phyloP scores from a whole-genome alignment of 805 yeast species.

The Myxozyma udenii region DNA sequence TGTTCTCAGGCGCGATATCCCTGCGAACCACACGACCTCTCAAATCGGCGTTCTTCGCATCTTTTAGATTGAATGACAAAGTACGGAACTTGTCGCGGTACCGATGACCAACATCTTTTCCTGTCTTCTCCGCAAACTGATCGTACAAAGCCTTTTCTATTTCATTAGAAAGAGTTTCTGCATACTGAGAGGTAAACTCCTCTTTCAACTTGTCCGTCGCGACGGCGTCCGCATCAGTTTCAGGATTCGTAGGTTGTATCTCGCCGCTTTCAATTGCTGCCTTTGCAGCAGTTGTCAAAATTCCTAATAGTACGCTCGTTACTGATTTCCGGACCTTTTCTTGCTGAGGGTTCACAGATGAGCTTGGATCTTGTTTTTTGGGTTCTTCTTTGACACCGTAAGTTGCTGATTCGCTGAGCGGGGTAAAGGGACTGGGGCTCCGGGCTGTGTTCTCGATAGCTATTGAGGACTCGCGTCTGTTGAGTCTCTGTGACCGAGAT shows the following conservation, averaged over 20 bases:
- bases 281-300: constrained; percentile 40
- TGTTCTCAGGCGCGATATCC: constrained; percentile 52
- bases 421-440: neutral
- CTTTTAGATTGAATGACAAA: constrained; percentile 57
- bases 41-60: constrained; percentile 53
- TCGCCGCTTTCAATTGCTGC: neutral
- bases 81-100: constrained; percentile 71
- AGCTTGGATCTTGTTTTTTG: neutral
- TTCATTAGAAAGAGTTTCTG: constrained; percentile 47
- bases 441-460: neutral
- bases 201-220: constrained; percentile 32
- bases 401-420: neutral
- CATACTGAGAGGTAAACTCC: constrained; percentile 39
- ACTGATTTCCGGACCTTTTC: constrained; percentile 50
- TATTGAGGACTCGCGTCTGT: no score
- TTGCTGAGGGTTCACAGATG: constrained; percentile 10
- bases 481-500: no score
- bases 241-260: neutral
- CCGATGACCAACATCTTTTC: constrained; percentile 41
- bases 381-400: constrained; percentile 1
- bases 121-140: constrained; percentile 37
- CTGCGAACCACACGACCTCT: constrained; percentile 57
- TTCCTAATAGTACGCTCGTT: constrained; percentile 49
- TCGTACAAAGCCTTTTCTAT: constrained; percentile 53
- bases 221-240: constrained; percentile 35